Percentiles rank a stretch among this genome's conserved stretches.
Conservation (phyloP, 345 rosid genomes). For the Arabidopsis thaliana region DNA sequence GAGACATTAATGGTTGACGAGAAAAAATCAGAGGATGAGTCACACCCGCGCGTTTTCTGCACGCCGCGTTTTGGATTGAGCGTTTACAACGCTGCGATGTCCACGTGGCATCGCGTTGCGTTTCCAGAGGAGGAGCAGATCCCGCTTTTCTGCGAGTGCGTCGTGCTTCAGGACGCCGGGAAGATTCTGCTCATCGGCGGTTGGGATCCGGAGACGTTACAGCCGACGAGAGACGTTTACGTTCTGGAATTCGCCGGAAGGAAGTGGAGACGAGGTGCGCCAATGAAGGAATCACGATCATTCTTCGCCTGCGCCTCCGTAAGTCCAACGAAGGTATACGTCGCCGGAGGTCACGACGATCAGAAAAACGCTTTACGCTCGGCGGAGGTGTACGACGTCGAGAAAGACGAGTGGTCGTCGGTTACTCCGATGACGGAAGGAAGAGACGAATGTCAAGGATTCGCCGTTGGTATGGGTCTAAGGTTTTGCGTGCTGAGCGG, state of each 20-base stretch:
- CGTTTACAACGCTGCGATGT: constrained; percentile 42
- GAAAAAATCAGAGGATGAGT: constrained; percentile 24
- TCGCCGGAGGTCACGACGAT: constrained; percentile 71
- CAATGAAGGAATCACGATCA: constrained; percentile 58
- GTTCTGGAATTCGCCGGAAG: constrained; percentile 49
- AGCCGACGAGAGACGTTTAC: constrained; percentile 51
- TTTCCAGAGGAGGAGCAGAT: constrained; percentile 28
- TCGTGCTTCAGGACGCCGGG: constrained; percentile 45
- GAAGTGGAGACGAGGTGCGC: constrained; percentile 53
- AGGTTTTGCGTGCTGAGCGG: constrained; percentile 62
- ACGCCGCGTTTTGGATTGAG: constrained; percentile 52
- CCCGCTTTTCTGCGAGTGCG: constrained; percentile 65
- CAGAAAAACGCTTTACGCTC: constrained; percentile 61
- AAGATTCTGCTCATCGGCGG: constrained; percentile 60
- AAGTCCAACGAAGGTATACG: constrained; percentile 49
- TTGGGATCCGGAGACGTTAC: constrained; percentile 60
- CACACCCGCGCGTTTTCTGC: constrained; percentile 23
- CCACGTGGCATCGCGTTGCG: constrained; percentile 49
- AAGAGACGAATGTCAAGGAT: constrained; percentile 63
- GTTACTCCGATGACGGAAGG: constrained; percentile 55
- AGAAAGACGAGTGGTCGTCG: constrained; percentile 54
- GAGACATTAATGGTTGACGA: background rate
- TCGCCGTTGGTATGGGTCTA: constrained; percentile 48
- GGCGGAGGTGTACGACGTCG: constrained; percentile 59
- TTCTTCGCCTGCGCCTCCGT: constrained; percentile 57